Base-by-base conservation (phyloP, 306 rosid genomes). In the Vigna hirtella region DNA sequence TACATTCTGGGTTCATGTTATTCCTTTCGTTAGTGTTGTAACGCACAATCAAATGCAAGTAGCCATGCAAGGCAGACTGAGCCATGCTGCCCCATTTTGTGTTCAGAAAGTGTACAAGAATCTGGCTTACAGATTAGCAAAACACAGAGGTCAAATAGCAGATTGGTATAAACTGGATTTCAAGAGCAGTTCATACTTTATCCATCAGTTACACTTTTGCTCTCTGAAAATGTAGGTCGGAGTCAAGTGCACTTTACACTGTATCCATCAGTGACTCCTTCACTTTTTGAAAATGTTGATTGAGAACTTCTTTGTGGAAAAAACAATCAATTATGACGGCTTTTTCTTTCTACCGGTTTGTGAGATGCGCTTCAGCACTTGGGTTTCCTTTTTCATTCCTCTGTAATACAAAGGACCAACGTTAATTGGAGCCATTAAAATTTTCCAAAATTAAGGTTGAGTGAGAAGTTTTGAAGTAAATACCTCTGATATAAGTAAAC, bases 401-500 rank as follows among this genome's bases (percentile, higher is more conserved):
- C 97, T 90, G 91, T 64, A 77, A 79, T 56, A 73, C 20, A 75
- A 61, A 72, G 10, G 58, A 52, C n/a, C 17, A 77, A 65, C 80
- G 52, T 49, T 45, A 58, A 43, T 55, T 72, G 63, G 49, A 70
- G n/a, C 40, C 30, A 43, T 43, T n/a, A 30, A 30, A 30, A 15
- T 9, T 77, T 66, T 34, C 61, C 66, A 50, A 49, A 58, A 74
- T 24, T 32, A 72, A 68, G 78, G 53, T 62, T 40, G 51, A 53
- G 34, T 52, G 28, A 73, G 28, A 66, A 61, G 59, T 51, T 77
- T 1, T 15, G 43, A 75, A 67, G 22, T 36, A 72, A 38, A 84
- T 88, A 92, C 97, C 97, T 90, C 62, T 32, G 90, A 73, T 86
- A 89, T 75, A 92, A 62, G 80, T 85, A 92, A 32, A 92, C 56